Evolutionary conservation across 163 green algal species (phyloP).

Genomic region (Smithsoniella earleae): DNA sequence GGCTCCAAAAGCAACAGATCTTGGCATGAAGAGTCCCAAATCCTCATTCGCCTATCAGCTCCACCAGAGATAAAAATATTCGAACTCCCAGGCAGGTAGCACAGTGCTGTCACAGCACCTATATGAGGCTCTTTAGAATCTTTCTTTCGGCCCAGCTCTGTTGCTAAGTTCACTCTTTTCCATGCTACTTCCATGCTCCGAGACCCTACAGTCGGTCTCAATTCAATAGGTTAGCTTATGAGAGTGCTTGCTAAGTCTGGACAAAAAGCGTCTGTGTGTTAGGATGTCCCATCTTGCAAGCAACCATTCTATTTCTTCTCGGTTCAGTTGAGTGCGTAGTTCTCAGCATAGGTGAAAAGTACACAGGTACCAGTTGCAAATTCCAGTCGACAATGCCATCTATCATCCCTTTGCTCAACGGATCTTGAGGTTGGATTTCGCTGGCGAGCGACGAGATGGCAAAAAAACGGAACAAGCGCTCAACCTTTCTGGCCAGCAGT

Average conservation of each 20-base stretch:
- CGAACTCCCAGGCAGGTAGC: background rate
- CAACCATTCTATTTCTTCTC: too few species aligned
- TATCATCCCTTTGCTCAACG: too few species aligned
- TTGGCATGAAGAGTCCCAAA: background rate
- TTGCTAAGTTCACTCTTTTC: background rate
- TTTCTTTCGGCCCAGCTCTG: background rate
- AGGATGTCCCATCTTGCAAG: too few species aligned
- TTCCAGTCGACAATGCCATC: too few species aligned
- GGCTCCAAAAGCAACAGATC: constrained; percentile 13
- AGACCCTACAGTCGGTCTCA: background rate
- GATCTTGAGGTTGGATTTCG: too few species aligned
- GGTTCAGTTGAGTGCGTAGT: too few species aligned
- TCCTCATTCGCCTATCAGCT: background rate
- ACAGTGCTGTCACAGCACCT: background rate
- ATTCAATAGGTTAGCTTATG: too few species aligned
- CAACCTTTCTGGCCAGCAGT: background rate
- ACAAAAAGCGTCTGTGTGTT: too few species aligned
- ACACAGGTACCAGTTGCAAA: background rate
- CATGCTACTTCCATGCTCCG: background rate
- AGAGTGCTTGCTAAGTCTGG: too few species aligned
- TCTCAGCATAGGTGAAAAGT: too few species aligned
- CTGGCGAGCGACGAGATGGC: background rate
- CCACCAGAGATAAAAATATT: background rate
- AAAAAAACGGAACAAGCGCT: background rate
- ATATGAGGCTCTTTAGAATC: constrained; percentile 4